Percentiles rank a stretch among this genome's conserved stretches.
Conservation (phyloP, 2,329 filamentous ascomycete species). For the Fusarium sarcochroum region DNA sequence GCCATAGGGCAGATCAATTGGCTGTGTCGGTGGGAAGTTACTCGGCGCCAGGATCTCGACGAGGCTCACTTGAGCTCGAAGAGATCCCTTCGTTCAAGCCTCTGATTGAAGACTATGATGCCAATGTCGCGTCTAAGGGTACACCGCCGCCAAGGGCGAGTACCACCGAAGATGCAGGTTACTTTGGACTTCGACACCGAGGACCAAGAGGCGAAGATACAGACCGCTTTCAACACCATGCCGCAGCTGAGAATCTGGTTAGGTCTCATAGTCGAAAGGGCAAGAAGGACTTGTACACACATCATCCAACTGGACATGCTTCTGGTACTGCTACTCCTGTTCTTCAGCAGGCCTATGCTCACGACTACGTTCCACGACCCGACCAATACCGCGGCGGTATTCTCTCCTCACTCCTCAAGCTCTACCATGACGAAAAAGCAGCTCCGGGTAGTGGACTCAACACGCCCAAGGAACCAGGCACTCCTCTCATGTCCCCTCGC, state of each 20-base stretch:
- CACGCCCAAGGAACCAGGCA: constrained; percentile 58
- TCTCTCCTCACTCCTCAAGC: constrained; percentile 78
- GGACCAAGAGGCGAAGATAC: constrained; percentile 33
- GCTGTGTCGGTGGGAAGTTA: constrained; percentile 58
- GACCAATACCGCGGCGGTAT: constrained; percentile 80
- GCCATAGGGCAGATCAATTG: constrained; percentile 56
- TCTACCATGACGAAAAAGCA: constrained; percentile 69
- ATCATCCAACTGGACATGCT: constrained; percentile 41
- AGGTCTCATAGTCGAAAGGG: constrained; percentile 52
- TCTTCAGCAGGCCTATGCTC: constrained; percentile 63
- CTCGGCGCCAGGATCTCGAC: constrained; percentile 55
- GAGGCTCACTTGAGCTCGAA: constrained; percentile 53
- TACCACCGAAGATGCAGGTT: constrained; percentile 28
- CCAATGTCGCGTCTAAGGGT: constrained; percentile 25
- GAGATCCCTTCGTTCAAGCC: constrained; percentile 51
- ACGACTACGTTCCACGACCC: constrained; percentile 75
- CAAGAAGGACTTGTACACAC: constrained; percentile 52
- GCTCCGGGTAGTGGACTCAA: constrained; percentile 57
- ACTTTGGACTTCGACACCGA: constrained; percentile 46
- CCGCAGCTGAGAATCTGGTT: constrained; percentile 54
- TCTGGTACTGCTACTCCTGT: constrained; percentile 58
- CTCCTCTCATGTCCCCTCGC: constrained; percentile 59
- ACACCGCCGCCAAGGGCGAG: constrained; percentile 39
- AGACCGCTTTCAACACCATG: constrained; percentile 45
- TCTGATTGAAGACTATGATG: constrained; percentile 50